Conservation (phyloP, 2,329 filamentous ascomycete species). For the Sporothrix phasma region DNA sequence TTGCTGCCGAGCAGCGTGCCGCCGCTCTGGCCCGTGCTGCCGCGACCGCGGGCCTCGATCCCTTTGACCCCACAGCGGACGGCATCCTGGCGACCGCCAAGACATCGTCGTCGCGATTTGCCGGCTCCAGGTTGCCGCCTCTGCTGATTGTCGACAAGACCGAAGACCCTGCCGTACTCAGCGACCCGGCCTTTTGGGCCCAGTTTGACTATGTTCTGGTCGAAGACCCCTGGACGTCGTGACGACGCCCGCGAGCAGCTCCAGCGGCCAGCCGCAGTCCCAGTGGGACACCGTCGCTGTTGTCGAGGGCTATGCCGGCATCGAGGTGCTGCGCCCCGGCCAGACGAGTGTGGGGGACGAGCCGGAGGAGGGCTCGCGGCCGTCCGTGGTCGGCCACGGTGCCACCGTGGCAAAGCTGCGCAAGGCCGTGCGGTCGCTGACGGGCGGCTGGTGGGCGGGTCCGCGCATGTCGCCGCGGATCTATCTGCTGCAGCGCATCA, state of each 20-base stretch:
- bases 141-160: slow-evolving; percentile 49
- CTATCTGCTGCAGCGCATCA: slow-evolving; percentile 35
- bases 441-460: slow-evolving; percentile 56
- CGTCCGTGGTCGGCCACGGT: slow-evolving; percentile 36
- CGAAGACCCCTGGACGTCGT: slow-evolving; percentile 40
- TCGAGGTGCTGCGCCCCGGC: slow-evolving; percentile 47
- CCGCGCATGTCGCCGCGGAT: slow-evolving; percentile 50
- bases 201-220: slow-evolving; percentile 52
- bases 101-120: background rate
- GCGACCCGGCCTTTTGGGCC: slow-evolving; percentile 48
- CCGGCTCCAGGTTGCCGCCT: background rate
- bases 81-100: background rate
- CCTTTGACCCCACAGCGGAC: slow-evolving; percentile 10
- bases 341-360: slow-evolving; percentile 21
- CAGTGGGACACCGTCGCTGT: slow-evolving; percentile 47
- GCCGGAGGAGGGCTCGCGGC: slow-evolving; percentile 18
- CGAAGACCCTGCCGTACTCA: slow-evolving; percentile 39
- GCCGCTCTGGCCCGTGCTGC: background rate
- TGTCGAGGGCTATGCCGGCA: slow-evolving; percentile 47
- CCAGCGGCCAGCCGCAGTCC: background rate
- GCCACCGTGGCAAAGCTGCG: slow-evolving; percentile 31
- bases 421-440: slow-evolving; percentile 34
- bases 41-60: slow-evolving; percentile 5
- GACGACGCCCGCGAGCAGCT: slow-evolving; percentile 26
- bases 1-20: background rate